Conservation (phyloP, 805 yeast genomes). For the Spencermartinsiella europaea region DNA sequence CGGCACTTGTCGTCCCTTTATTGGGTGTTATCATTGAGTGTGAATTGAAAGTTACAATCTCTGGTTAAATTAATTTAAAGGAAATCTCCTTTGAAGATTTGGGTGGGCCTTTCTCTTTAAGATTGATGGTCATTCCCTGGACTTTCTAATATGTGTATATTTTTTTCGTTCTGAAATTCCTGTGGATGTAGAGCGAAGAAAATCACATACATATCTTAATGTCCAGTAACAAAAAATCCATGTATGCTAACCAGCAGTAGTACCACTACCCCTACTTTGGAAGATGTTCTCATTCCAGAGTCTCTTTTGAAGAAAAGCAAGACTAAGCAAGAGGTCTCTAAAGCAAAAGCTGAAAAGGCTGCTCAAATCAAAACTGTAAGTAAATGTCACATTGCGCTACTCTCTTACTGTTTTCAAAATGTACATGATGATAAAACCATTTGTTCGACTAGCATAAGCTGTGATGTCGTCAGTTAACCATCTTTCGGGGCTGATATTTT, state of each 20-base stretch:
- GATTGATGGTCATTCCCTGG: too few species aligned
- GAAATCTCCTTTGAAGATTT: not conserved
- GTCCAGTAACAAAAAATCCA: constrained; percentile 1
- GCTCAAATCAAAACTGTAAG: constrained; percentile 14
- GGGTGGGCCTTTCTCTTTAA: not conserved
- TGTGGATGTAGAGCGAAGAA: too few species aligned
- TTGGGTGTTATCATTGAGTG: not conserved
- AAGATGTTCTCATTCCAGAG: constrained; percentile 43
- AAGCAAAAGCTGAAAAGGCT: constrained; percentile 36
- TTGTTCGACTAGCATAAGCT: constrained; percentile 60
- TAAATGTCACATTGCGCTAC: not conserved
- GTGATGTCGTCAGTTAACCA: constrained; percentile 75
- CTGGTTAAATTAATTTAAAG: not conserved
- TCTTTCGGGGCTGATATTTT: constrained; percentile 76
- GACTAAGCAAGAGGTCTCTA: constrained; percentile 45
- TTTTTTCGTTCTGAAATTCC: too few species aligned
- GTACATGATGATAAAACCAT: constrained; percentile 46
- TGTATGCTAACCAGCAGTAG: constrained; percentile 25
- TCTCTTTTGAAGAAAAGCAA: constrained; percentile 52
- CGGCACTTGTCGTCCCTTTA: too few species aligned
- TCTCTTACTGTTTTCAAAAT: too few species aligned
- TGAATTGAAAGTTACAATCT: not conserved
- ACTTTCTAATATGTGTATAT: too few species aligned
- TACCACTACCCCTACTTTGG: constrained; percentile 41
- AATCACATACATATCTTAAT: too few species aligned